phyloP scores from a whole-genome alignment of 164 flowering plant species.

The Taxillus chinensis region DNA sequence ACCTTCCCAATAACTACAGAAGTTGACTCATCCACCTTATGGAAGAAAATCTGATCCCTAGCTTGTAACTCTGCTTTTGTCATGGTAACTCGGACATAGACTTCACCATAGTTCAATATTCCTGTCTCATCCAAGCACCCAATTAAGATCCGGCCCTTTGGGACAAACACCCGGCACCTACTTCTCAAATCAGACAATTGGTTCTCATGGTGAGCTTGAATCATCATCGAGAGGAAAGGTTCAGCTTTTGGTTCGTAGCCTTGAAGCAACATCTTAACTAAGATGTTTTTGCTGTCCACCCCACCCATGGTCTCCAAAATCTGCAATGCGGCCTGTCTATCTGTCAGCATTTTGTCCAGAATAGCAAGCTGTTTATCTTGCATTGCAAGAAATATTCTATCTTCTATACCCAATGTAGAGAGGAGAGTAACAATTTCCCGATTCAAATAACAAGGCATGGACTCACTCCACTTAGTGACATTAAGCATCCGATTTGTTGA shows the following conservation, averaged over 20 bases:
- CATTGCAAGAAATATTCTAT: constrained; percentile 42
- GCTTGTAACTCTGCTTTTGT: constrained; percentile 37
- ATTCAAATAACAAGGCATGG: constrained; percentile 83
- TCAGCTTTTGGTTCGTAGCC: constrained; percentile 71
- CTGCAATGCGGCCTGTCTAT: constrained; percentile 48
- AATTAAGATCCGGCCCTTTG: constrained; percentile 68
- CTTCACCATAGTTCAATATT: constrained; percentile 69
- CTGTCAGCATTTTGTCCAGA: constrained; percentile 52
- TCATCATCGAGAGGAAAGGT: constrained; percentile 85
- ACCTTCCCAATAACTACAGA: constrained; percentile 60
- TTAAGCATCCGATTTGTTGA: constrained; percentile 73
- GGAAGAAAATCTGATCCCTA: constrained; percentile 33
- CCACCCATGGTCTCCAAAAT: constrained; percentile 45
- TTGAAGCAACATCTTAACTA: constrained; percentile 57
- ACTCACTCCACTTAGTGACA: constrained; percentile 61
- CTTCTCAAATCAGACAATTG: constrained; percentile 58
- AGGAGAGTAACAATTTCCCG: constrained; percentile 73
- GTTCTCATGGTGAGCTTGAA: constrained; percentile 46
- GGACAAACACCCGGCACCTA: constrained; percentile 67
- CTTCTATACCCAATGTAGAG: constrained; percentile 80
- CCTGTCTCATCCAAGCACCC: constrained; percentile 94
- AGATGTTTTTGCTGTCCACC: constrained; percentile 21
- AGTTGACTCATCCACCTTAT: constrained; percentile 49
- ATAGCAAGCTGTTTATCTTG: constrained; percentile 40
- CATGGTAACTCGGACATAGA: constrained; percentile 60